Evolutionary conservation across 495 filamentous ascomycete species (phyloP).

Genomic region (Cudoniella acicularis): DNA sequence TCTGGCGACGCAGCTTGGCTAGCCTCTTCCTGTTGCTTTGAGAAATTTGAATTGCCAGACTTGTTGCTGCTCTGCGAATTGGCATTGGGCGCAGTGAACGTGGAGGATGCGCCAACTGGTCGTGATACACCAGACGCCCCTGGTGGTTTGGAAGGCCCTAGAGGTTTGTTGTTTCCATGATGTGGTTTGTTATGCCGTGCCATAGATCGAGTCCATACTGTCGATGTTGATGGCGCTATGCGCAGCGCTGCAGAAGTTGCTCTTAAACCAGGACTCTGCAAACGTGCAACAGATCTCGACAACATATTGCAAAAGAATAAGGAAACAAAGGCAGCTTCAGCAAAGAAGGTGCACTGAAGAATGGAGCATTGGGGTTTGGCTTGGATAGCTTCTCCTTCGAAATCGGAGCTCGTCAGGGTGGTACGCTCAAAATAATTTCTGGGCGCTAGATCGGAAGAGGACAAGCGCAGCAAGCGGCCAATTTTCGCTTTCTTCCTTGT

Average conservation of each 20-base stretch:
- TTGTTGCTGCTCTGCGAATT: conserved; percentile 1
- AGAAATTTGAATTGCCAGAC: conserved; percentile 8
- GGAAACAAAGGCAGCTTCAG: conserved; percentile 19
- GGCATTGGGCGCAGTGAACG: neutral
- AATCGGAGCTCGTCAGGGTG: neutral
- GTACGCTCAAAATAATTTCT: conserved; percentile 1
- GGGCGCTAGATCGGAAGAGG: neutral
- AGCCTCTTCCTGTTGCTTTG: neutral
- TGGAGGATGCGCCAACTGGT: conserved; percentile 2
- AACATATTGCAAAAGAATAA: conserved; percentile 18
- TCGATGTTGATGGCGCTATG: conserved; percentile 18
- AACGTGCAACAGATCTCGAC: conserved; percentile 15
- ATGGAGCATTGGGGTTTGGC: neutral
- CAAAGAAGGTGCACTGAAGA: conserved; percentile 23
- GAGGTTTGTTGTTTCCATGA: conserved; percentile 27
- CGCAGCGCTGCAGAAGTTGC: conserved; percentile 10
- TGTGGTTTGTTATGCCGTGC: conserved; percentile 20
- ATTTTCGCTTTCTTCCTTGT: neutral
- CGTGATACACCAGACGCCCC: conserved; percentile 8
- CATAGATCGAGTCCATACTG: conserved; percentile 24
- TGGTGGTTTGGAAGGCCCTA: conserved; percentile 29
- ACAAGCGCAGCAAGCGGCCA: neutral
- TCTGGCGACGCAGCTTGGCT: conserved; percentile 5
- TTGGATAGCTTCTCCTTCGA: neutral
- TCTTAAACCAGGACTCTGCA: conserved; percentile 18